Percentiles rank a stretch among this genome's conserved stretches.
Evolutionary conservation across 495 filamentous ascomycete species (phyloP).

Genomic region (Saxophila tyrrhenica): DNA sequence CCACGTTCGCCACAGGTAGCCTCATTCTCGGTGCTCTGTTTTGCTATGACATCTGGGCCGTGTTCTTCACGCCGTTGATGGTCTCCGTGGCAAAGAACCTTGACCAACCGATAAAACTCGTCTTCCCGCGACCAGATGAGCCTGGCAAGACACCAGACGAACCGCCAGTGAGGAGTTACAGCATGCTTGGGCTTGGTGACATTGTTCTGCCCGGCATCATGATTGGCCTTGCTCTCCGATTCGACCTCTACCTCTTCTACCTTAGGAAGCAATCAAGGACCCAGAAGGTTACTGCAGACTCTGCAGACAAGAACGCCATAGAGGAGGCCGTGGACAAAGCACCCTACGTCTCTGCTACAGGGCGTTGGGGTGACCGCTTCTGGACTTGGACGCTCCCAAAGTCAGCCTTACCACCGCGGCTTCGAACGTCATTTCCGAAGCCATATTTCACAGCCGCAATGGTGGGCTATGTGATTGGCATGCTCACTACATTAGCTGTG

Average conservation of each 20-base stretch:
- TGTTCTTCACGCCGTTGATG: constrained; percentile 97
- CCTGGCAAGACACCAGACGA: constrained; percentile 31
- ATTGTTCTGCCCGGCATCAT: constrained; percentile 92
- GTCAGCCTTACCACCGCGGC: constrained; percentile 12
- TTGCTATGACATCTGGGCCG: constrained; percentile 92
- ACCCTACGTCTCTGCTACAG: constrained; percentile 48
- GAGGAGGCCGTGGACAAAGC: constrained; percentile 34
- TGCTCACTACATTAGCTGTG: constrained; percentile 64
- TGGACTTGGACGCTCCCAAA: constrained; percentile 43
- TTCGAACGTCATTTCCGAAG: constrained; percentile 53
- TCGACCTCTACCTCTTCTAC: constrained; percentile 80
- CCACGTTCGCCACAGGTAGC: constrained; percentile 73
- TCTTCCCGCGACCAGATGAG: constrained; percentile 59
- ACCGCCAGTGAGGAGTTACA: constrained; percentile 35
- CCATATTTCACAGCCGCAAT: constrained; percentile 76
- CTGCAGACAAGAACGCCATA: not conserved
- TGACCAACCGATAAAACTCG: constrained; percentile 86
- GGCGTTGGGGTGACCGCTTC: constrained; percentile 74
- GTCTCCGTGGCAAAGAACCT: constrained; percentile 83
- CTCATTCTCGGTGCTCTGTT: constrained; percentile 70
- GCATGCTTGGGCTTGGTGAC: constrained; percentile 89
- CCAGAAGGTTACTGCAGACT: not conserved
- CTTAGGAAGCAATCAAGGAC: constrained; percentile 40
- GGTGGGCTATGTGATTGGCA: constrained; percentile 65
- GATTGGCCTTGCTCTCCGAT: constrained; percentile 75